A percentile compares a stretch with the other conserved stretches of the same genome.
Evolutionary conservation across 805 yeast genomes (phyloP).

Genomic region (Suhomyces xylopsoci): DNA sequence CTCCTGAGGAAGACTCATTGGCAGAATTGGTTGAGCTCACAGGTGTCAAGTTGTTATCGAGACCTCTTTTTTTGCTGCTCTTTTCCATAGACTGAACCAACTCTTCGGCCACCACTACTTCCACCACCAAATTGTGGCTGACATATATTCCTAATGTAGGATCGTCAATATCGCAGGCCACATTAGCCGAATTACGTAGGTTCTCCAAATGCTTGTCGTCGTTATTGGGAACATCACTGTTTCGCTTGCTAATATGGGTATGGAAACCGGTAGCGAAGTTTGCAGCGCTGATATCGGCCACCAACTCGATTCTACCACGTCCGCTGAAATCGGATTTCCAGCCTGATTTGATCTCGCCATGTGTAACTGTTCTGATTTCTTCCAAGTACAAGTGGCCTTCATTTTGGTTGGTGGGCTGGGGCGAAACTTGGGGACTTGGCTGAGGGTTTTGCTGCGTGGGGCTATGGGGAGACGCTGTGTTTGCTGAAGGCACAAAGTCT

Average conservation of each 20-base stretch:
- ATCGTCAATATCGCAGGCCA: slow-evolving; percentile 80
- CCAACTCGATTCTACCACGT: slow-evolving; percentile 75
- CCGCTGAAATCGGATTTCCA: slow-evolving; percentile 92
- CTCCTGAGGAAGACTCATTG: slow-evolving; percentile 17
- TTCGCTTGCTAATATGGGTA: slow-evolving; percentile 42
- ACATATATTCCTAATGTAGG: slow-evolving; percentile 76
- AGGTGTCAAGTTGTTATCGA: slow-evolving; percentile 21
- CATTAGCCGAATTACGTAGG: slow-evolving; percentile 44
- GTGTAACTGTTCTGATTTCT: slow-evolving; percentile 68
- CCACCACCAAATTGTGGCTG: slow-evolving; percentile 73
- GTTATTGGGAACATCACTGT: slow-evolving; percentile 33
- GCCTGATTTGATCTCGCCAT: slow-evolving; percentile 83
- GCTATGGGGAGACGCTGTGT: neutral
- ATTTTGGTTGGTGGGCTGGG: slow-evolving; percentile 6
- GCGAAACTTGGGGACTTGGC: neutral
- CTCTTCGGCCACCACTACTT: slow-evolving; percentile 94
- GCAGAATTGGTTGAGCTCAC: slow-evolving; percentile 19
- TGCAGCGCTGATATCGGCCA: slow-evolving; percentile 65
- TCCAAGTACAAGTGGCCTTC: slow-evolving; percentile 51
- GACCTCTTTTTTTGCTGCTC: slow-evolving; percentile 1
- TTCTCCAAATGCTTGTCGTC: slow-evolving; percentile 23
- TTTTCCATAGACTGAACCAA: slow-evolving; percentile 40
- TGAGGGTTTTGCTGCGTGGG: neutral
- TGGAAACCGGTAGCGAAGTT: slow-evolving; percentile 51
- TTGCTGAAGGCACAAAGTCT: slow-evolving; percentile 19